Conservation (phyloP, 2,329 filamentous ascomycete genomes). For the Trichoderma cornu-damae region DNA sequence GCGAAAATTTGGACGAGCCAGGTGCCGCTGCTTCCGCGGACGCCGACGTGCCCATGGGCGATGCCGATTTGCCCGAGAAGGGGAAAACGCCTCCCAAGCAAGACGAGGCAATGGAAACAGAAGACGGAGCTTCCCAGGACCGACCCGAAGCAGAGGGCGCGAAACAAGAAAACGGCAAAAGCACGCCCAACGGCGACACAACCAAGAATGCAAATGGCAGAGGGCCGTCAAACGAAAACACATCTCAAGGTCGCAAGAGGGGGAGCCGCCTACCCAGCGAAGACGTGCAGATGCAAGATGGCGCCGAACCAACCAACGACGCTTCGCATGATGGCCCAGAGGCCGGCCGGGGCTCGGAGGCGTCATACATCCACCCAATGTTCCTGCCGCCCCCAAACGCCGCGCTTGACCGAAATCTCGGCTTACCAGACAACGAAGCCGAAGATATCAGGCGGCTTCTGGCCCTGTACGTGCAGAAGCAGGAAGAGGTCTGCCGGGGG, state of each 20-base stretch:
- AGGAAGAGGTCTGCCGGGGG: conserved; percentile 74
- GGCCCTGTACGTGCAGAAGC: conserved; percentile 75
- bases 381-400: conserved; percentile 61
- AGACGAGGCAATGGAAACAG: conserved; percentile 14
- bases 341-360: conserved; percentile 27
- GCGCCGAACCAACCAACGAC: conserved; percentile 34
- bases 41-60: conserved; percentile 31
- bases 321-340: conserved; percentile 21
- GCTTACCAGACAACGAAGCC: conserved; percentile 67
- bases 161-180: background rate
- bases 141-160: background rate
- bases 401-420: conserved; percentile 63
- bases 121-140: background rate
- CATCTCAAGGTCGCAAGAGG: conserved; percentile 1
- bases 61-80: conserved; percentile 24
- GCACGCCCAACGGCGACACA: conserved; percentile 1
- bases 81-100: conserved; percentile 22
- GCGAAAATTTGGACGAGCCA: conserved; percentile 12
- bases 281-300: conserved; percentile 20
- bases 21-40: conserved; percentile 16
- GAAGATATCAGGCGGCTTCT: conserved; percentile 71
- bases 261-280: conserved; percentile 23
- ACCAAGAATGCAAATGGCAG: background rate
- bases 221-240: background rate
- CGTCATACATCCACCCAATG: conserved; percentile 65